Conservation (phyloP, 1,284 basidiomycete genomes). For the Boletus holoroseus region DNA sequence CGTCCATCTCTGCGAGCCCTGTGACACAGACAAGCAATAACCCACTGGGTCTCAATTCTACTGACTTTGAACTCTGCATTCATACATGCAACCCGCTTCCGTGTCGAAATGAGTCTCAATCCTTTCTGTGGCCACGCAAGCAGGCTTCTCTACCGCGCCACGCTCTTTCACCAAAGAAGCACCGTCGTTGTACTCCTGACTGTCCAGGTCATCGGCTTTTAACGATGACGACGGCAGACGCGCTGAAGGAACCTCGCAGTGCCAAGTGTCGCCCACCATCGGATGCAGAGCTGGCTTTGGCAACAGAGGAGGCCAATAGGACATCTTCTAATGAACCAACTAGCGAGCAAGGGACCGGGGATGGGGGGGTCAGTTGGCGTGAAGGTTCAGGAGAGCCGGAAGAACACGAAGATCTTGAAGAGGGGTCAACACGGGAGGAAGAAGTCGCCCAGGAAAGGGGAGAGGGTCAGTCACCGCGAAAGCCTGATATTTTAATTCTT, state of each 20-base stretch:
- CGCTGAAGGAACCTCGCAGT: conserved; percentile 23
- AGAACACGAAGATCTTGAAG: conserved; percentile 15
- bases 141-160: conserved; percentile 26
- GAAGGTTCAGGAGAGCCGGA: conserved; percentile 18
- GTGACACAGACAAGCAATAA: conserved; percentile 1
- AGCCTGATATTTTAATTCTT: neutral
- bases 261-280: conserved; percentile 24
- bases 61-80: conserved; percentile 28
- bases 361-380: conserved; percentile 1
- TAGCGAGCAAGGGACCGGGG: neutral
- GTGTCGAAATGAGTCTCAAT: conserved; percentile 30
- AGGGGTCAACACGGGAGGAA: conserved; percentile 8
- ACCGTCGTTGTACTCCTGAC: conserved; percentile 13
- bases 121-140: conserved; percentile 27
- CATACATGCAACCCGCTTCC: conserved; percentile 25
- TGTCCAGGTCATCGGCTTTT: conserved; percentile 27
- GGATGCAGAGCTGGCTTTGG: conserved; percentile 22
- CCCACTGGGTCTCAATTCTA: neutral
- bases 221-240: conserved; percentile 18
- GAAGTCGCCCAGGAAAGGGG: conserved; percentile 1
- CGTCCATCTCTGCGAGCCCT: conserved; percentile 4
- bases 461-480: conserved; percentile 1
- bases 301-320: conserved; percentile 14
- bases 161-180: conserved; percentile 25
- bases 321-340: neutral